Evolutionary conservation across 129 eudicot genomes (phyloP), one percentile per base, ranked within the genome.

Genomic region (Centella asiatica): DNA sequence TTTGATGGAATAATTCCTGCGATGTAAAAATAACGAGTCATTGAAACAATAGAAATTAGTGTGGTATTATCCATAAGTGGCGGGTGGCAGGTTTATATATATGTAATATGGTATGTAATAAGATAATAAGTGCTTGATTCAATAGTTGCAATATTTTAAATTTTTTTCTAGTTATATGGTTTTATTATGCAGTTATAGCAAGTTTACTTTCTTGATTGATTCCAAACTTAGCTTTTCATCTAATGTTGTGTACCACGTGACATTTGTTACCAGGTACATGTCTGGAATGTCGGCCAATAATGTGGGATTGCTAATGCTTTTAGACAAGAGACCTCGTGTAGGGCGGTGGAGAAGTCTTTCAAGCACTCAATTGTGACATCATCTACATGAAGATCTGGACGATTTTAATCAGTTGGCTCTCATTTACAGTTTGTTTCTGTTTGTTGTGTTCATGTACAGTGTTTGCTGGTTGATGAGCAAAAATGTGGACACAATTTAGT

Each of bases 341-440:
- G 84, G 83, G 50, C 81, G 69, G 44, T 80, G 89, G 90, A 82
- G 87, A 70, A 70, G 75, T 64, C 64, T 84, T 39, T 78, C 96
- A 72, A 76, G 86, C 29, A 78, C 83, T 9, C 81, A 65, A 66
- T 54, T 78, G 53, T 76, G 74, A 83, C 9, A 59, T 61, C 33
- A 24, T 53, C n/a, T n/a, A n/a, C 33, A 27, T 27, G 15, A 27
- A 14, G 59, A 53, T 24, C n/a, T n/a, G n/a, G 57, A 53, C 5
- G 27, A 53, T 18, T 52, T 32, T 10, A 52, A 18, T 8, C 22
- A 19, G 24, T 34, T 36, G 60, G n/a, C n/a, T n/a, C n/a, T n/a
- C n/a, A n/a, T n/a, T n/a, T n/a, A n/a, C n/a, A n/a, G n/a, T n/a
- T n/a, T n/a, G n/a, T n/a, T n/a, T n/a, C n/a, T n/a, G n/a, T n/a